Evolutionary conservation across 257 asterid genomes (phyloP), one percentile per base, ranked within the genome.

Genomic region (Thymus quinquecostatus): DNA sequence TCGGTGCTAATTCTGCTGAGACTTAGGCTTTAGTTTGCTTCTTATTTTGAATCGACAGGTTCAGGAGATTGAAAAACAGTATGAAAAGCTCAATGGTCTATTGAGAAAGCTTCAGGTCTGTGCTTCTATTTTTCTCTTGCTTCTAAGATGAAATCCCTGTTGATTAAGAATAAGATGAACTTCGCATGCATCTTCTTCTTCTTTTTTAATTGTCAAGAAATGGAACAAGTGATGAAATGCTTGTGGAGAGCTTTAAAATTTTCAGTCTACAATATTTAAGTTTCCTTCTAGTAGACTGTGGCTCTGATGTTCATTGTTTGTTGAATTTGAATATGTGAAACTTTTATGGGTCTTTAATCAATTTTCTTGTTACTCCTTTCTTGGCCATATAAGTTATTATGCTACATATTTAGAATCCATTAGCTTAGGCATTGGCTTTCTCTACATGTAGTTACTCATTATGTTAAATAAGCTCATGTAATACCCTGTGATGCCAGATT

Each of bases 41-140:
- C 77, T 72, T 79, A 12, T 72, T 65, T 60, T 53, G n/a, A 72
- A 48, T 70, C 75, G 45, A 74, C 75, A 95, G 99, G 97, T 95
- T 66, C 90, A 95, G 82, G 91, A 86, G 70, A 84, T 95, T 74
- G 99, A 95, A 75, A 92, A 92, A 60, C 97, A 92, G 69, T 89
- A 85, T 76, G 98, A 88, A 54, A 92, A 84, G 77, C 86, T 95
- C 81, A 89, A 88, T 72, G 82, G 79, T 41, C 85, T 88, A 49
- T 91, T 92, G 68, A 82, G 82, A 81, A 95, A 95, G 82, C 99
- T 95, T 65, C 99, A 95, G 99, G 99, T 94, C 51, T 69, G 64
- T 78, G 12, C 34, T 65, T 48, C 32, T 55, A 14, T 32, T 68
- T 71, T 5, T 51, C 34, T 29, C 13, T 50, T 61, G 65, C 58